Evolutionary conservation across 306 rosid species (phyloP).

Genomic region (Vicia sativa): DNA sequence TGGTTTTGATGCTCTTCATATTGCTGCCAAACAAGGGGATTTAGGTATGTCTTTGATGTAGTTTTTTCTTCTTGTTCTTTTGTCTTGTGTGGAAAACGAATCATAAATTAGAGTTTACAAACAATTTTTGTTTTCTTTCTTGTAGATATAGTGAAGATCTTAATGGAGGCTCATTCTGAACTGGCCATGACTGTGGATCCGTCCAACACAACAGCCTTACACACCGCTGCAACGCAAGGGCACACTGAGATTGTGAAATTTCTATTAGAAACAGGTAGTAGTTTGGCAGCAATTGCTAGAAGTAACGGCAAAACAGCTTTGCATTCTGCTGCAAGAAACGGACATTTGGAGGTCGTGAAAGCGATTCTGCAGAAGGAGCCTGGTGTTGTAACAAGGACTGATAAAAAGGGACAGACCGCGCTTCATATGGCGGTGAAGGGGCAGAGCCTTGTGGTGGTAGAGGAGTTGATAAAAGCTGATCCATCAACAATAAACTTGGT

Average conservation of each 20-base stretch:
- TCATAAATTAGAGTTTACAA: background rate
- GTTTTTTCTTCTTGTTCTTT: background rate
- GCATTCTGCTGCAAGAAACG: slow-evolving; percentile 96
- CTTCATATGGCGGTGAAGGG: slow-evolving; percentile 99
- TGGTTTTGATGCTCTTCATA: slow-evolving; percentile 95
- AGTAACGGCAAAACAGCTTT: slow-evolving; percentile 90
- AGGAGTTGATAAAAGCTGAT: slow-evolving; percentile 68
- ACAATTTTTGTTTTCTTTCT: slow-evolving; percentile 11
- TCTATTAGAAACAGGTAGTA: slow-evolving; percentile 80
- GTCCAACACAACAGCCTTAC: slow-evolving; percentile 94
- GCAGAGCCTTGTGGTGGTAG: slow-evolving; percentile 74
- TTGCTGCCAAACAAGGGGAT: slow-evolving; percentile 97
- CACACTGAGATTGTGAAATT: slow-evolving; percentile 71
- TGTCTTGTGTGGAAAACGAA: background rate
- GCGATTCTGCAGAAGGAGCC: slow-evolving; percentile 76
- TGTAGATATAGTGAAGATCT: slow-evolving; percentile 71
- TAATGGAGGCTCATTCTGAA: slow-evolving; percentile 81
- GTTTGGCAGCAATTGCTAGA: slow-evolving; percentile 81
- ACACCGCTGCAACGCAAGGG: slow-evolving; percentile 97
- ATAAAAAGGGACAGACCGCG: slow-evolving; percentile 94
- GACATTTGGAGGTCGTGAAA: slow-evolving; percentile 76
- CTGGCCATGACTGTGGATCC: slow-evolving; percentile 87
- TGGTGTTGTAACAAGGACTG: slow-evolving; percentile 56
- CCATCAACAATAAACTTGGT: slow-evolving; percentile 68
- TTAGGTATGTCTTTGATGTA: slow-evolving; percentile 54